These are phyloP conservation scores for Solanum hybrid DNA, from an alignment of 305 asterid species.

Conservation along the genomic window DNA sequence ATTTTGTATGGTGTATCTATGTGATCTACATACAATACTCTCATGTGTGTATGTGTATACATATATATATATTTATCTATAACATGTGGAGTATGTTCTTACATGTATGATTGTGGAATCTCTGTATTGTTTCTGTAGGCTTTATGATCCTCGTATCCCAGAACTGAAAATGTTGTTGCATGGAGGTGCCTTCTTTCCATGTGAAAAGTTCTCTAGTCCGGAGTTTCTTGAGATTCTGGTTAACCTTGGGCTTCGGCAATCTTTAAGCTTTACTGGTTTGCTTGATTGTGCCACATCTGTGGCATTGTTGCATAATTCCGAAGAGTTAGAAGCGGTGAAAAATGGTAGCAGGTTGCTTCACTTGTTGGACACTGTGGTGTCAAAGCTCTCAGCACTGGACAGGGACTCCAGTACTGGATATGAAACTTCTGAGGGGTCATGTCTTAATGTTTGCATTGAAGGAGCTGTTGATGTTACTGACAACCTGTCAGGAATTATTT, in stretches of 20 bases:
- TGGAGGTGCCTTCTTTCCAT: conserved; percentile 66
- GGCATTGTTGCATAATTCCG: conserved; percentile 47
- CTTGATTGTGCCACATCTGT: conserved; percentile 88
- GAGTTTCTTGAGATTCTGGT: conserved; percentile 63
- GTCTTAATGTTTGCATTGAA: conserved; percentile 26
- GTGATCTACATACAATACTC: background rate
- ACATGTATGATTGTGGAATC: background rate
- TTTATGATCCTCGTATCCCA: conserved; percentile 85
- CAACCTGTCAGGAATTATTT: conserved; percentile 32
- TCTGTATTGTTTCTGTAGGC: conserved; percentile 44
- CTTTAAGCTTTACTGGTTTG: conserved; percentile 59
- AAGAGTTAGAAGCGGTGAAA: conserved; percentile 37
- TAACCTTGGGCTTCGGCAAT: conserved; percentile 68
- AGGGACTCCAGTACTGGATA: conserved; percentile 17
- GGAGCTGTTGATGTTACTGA: conserved; percentile 20
- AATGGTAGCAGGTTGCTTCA: conserved; percentile 59
- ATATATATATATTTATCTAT: background rate
- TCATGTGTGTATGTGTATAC: background rate
- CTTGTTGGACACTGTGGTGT: conserved; percentile 52
- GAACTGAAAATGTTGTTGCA: conserved; percentile 62
- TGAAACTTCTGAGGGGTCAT: conserved; percentile 26
- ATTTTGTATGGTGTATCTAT: background rate
- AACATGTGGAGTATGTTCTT: background rate
- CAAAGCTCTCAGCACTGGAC: conserved; percentile 36
- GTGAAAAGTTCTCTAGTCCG: conserved; percentile 57